Conservation (phyloP, 345 rosid species). For the Linum trigynum region DNA sequence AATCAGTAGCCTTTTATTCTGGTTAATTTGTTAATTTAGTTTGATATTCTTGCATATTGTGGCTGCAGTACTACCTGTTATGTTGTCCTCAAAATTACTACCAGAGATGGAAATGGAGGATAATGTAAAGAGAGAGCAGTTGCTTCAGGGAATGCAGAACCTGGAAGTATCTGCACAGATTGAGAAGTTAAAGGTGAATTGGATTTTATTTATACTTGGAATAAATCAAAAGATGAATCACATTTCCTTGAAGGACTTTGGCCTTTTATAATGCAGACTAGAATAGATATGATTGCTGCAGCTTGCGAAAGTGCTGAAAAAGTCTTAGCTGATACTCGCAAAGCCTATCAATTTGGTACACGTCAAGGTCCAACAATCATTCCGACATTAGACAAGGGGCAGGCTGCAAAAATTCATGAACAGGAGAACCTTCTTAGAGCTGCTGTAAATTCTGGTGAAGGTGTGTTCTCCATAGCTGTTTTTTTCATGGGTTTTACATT, state of each 20-base stretch:
- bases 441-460: constrained; percentile 73
- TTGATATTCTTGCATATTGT: background rate
- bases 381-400: constrained; percentile 76
- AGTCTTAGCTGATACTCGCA: constrained; percentile 73
- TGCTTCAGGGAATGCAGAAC: constrained; percentile 78
- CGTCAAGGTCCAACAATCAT: constrained; percentile 77
- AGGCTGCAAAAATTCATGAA: constrained; percentile 82
- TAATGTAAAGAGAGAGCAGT: constrained; percentile 71
- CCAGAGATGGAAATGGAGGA: constrained; percentile 94
- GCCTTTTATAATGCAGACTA: constrained; percentile 38
- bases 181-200: constrained; percentile 62
- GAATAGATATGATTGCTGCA: constrained; percentile 76
- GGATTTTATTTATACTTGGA: background rate
- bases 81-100: constrained; percentile 83
- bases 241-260: constrained; percentile 4
- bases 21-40: background rate
- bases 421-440: constrained; percentile 69
- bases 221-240: background rate
- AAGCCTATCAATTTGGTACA: constrained; percentile 71
- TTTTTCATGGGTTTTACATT: background rate
- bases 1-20: background rate
- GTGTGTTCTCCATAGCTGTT: constrained; percentile 20
- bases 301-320: constrained; percentile 95
- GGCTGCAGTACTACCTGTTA: constrained; percentile 75
- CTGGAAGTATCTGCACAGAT: constrained; percentile 63